Percentiles rank a stretch among this genome's conserved stretches.
Evolutionary conservation across 495 filamentous ascomycete species (phyloP).

Genomic region (Aspergillus biplanus): DNA sequence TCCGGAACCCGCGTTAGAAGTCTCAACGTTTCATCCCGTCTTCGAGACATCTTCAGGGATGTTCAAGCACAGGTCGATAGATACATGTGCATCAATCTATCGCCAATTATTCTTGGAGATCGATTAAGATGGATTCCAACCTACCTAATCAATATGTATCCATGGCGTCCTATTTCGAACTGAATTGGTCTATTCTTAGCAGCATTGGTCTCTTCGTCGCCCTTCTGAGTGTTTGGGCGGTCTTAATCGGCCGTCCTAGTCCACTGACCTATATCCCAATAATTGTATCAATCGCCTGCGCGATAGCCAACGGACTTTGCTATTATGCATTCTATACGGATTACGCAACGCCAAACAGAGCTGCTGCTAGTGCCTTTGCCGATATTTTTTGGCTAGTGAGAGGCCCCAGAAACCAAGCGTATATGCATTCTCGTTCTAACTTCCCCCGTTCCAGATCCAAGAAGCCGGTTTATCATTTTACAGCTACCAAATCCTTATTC

Average conservation of each 20-base stretch:
- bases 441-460: conserved; percentile 32
- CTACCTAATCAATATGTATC: too few relatives aligned
- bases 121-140: too few relatives aligned
- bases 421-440: not conserved
- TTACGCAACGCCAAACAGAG: conserved; percentile 22
- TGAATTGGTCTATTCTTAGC: conserved; percentile 42
- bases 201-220: conserved; percentile 36
- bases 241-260: conserved; percentile 32
- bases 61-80: too few relatives aligned
- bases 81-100: too few relatives aligned
- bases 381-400: conserved; percentile 39
- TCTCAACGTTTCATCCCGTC: too few relatives aligned
- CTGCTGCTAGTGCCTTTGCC: conserved; percentile 34
- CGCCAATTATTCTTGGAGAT: too few relatives aligned
- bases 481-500: conserved; percentile 39
- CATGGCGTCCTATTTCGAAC: conserved; percentile 29
- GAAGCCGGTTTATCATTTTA: conserved; percentile 44
- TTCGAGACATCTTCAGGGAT: too few relatives aligned
- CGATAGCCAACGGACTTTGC: conserved; percentile 40
- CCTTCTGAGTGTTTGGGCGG: conserved; percentile 31
- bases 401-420: not conserved
- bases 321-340: conserved; percentile 41
- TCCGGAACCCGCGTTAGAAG: too few relatives aligned
- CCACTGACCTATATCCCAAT: conserved; percentile 35
- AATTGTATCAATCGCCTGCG: conserved; percentile 30